Percentiles rank a stretch among this genome's conserved stretches.
Conservation (phyloP, 768 basidiomycete genomes). For the Russula sp. region DNA sequence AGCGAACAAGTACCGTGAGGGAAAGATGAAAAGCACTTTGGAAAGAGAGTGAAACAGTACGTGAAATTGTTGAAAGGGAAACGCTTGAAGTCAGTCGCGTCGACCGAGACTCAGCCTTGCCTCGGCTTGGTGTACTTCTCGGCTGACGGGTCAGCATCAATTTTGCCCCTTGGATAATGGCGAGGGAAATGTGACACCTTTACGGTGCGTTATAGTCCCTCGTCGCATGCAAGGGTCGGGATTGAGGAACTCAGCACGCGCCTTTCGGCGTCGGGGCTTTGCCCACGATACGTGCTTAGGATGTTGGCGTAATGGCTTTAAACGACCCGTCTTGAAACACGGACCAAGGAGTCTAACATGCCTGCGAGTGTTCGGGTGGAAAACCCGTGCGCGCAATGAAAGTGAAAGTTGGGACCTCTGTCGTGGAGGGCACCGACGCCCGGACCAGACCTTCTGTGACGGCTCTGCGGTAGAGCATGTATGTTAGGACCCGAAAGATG, state of each 20-base stretch:
- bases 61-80: conserved; percentile 81
- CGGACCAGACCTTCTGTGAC: conserved; percentile 70
- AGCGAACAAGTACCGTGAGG: conserved; percentile 81
- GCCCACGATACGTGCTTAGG: conserved; percentile 59
- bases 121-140: conserved; percentile 53
- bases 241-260: too few relatives aligned
- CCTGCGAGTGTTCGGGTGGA: conserved; percentile 74
- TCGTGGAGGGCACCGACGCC: conserved; percentile 71
- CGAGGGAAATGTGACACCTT: too few relatives aligned
- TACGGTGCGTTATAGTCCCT: too few relatives aligned
- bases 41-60: conserved; percentile 78
- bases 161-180: conserved; percentile 45
- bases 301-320: conserved; percentile 77
- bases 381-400: conserved; percentile 69
- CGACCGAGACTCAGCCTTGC: conserved; percentile 51
- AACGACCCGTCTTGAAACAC: conserved; percentile 82
- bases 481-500: conserved; percentile 89
- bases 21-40: conserved; percentile 82
- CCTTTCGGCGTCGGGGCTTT: conserved; percentile 44
- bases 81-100: conserved; percentile 71
- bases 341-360: conserved; percentile 86
- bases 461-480: conserved; percentile 77
- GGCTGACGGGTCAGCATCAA: conserved; percentile 64
- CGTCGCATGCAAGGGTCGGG: too few relatives aligned
- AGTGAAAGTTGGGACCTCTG: conserved; percentile 65